Percentiles rank a stretch among this genome's conserved stretches.
Evolutionary conservation across 2,329 filamentous ascomycete genomes (phyloP).

Genomic region (Trichophyton equinum): DNA sequence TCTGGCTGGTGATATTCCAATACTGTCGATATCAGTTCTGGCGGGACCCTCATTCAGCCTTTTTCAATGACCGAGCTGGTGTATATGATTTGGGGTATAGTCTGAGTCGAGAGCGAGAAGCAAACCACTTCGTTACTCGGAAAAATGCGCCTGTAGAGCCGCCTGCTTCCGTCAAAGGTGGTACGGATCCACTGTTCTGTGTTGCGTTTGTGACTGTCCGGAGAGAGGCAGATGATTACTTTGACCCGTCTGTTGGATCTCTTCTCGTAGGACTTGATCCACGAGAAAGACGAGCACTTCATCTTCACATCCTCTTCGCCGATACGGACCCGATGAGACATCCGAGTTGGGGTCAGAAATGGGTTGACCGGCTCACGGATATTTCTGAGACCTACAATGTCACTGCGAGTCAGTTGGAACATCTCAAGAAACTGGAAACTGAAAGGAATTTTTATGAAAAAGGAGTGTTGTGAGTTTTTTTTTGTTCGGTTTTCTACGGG

Average conservation of each 20-base stretch:
- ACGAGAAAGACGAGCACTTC: slow-evolving; percentile 15
- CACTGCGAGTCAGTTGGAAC: slow-evolving; percentile 12
- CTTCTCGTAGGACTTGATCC: slow-evolving; percentile 16
- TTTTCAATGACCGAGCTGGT: slow-evolving; percentile 16
- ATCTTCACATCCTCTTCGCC: slow-evolving; percentile 17
- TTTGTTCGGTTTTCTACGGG: not conserved
- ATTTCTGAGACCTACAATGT: slow-evolving; percentile 15
- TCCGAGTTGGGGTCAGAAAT: slow-evolving; percentile 19
- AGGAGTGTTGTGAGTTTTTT: slow-evolving; percentile 18
- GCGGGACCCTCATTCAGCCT: slow-evolving; percentile 21
- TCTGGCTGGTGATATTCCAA: slow-evolving; percentile 15
- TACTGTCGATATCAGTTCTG: slow-evolving; percentile 17
- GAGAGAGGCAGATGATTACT: slow-evolving; percentile 17
- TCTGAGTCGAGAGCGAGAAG: slow-evolving; percentile 18
- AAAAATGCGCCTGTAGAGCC: slow-evolving; percentile 14
- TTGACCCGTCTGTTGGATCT: slow-evolving; percentile 19
- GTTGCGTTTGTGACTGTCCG: slow-evolving; percentile 17
- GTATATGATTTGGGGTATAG: slow-evolving; percentile 21
- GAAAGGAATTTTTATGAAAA: slow-evolving; percentile 22
- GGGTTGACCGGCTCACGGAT: slow-evolving; percentile 16
- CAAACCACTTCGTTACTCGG: slow-evolving; percentile 14
- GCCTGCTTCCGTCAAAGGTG: slow-evolving; percentile 3
- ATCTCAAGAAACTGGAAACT: slow-evolving; percentile 18
- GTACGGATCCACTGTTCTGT: slow-evolving; percentile 14
- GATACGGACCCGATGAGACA: slow-evolving; percentile 17